A percentile compares a stretch with the other conserved stretches of the same genome.
phyloP scores from a whole-genome alignment of 116 monocot species.

The Cymodocea nodosa region DNA sequence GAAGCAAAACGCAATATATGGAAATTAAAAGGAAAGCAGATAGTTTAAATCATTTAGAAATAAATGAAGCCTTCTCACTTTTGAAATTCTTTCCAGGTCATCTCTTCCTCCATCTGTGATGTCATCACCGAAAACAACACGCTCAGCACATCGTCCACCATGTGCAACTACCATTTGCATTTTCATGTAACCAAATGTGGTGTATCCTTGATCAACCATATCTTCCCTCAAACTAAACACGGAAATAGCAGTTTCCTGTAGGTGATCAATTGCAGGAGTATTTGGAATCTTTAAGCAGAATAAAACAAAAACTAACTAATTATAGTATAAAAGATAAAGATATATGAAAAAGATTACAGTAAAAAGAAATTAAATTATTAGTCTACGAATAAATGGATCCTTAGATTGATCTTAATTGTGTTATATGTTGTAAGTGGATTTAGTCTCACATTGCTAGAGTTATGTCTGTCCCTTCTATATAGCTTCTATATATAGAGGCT shows the following conservation, averaged over 20 bases:
- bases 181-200: slow-evolving; percentile 85
- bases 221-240: slow-evolving; percentile 81
- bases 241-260: slow-evolving; percentile 79
- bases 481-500: too few relatives aligned
- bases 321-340: not conserved
- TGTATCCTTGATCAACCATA: slow-evolving; percentile 75
- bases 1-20: not conserved
- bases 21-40: not conserved
- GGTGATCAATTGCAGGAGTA: not conserved
- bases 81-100: slow-evolving; percentile 80
- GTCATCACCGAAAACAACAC: slow-evolving; percentile 63
- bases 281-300: not conserved
- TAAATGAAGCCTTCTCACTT: slow-evolving; percentile 24
- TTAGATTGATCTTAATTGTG: too few relatives aligned
- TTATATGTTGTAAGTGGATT: too few relatives aligned
- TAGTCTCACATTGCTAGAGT: too few relatives aligned
- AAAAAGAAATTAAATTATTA: too few relatives aligned
- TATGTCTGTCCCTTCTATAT: too few relatives aligned
- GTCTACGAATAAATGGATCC: too few relatives aligned
- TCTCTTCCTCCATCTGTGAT: slow-evolving; percentile 79
- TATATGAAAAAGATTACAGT: too few relatives aligned
- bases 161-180: slow-evolving; percentile 97
- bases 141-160: slow-evolving; percentile 86
- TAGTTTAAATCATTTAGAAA: not conserved
- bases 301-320: not conserved